Base-by-base conservation (phyloP, 495 filamentous ascomycete species). In the Immersiella caudata region DNA sequence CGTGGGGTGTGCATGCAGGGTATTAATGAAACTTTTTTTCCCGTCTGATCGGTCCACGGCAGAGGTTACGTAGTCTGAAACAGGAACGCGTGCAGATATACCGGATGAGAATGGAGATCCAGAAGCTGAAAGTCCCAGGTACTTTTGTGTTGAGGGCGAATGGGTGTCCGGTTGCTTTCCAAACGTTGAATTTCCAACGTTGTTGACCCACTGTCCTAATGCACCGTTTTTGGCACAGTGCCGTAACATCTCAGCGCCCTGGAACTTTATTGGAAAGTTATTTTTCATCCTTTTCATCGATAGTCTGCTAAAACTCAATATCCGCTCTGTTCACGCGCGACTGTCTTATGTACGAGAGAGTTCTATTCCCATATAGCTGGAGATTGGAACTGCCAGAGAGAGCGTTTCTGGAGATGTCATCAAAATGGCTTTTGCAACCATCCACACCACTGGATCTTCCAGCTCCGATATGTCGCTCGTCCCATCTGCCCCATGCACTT, bases 1-100 rank as follows among this genome's bases (percentile, higher is more conserved):
- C 61, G 46, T 16, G 9, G 22, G 49, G 7, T 54, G 61, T 50
- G 26, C 24, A 51, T 35, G 24, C 12, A 33, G 29, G 22, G 59
- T 33, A 62, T 62, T 40, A 33, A 49, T 29, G 29, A 62, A 49
- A 62, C 33, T 62, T 62, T 62, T 62, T 50, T 62, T 50, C 18
- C n/a, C 33, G 33, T 46, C 24, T 24, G 36, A 20, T 11, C 52
- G 52, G 52, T 55, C 20, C 25, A 26, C 14, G 24, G 24, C 52
- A 33, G 56, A 29, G 33, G 55, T 24, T 22, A n/a, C n/a, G n/a
- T 9, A 1, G 24, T 59, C 26, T 59, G 56, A 59, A 59, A 59
- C 56, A 55, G 11, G 22, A 12, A 24, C 7, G 8, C 52, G 52
- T 11, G 7, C 16, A 1, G 40, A 46, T 46, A 46, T 4, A 46